Evolutionary conservation across 1,139 yeast genomes (phyloP).

Genomic region (Casaregolazyma lundiana): DNA sequence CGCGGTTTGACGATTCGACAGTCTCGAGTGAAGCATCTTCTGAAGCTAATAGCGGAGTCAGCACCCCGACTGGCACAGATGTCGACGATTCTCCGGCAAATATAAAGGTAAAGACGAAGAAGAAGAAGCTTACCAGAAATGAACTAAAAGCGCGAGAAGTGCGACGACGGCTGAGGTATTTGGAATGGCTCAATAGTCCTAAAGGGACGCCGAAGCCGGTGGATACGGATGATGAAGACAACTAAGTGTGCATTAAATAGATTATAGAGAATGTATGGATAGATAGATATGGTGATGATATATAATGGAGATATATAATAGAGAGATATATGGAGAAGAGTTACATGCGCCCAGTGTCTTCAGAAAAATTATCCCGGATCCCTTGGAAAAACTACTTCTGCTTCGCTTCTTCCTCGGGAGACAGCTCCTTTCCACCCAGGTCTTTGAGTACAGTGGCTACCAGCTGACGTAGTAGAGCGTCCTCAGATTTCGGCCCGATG

Average conservation of each 20-base stretch:
- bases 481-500: constrained; percentile 48
- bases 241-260: constrained; percentile 24
- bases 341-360: neutral
- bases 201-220: constrained; percentile 96
- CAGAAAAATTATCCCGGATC: neutral
- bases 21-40: constrained; percentile 33
- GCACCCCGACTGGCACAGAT: constrained; percentile 27
- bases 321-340: neutral
- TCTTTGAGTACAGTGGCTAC: constrained; percentile 45
- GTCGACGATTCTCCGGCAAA: constrained; percentile 82
- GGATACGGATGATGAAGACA: constrained; percentile 90
- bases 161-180: constrained; percentile 88
- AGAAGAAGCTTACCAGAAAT: constrained; percentile 95
- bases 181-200: constrained; percentile 93
- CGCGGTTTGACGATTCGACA: constrained; percentile 72
- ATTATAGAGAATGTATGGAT: constrained; percentile 6
- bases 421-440: constrained; percentile 52
- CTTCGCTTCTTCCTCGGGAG: constrained; percentile 48
- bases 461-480: constrained; percentile 39
- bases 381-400: constrained; percentile 1
- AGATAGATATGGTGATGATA: constrained; percentile 7
- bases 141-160: constrained; percentile 88
- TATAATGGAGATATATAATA: too few relatives aligned
- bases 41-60: constrained; percentile 23
- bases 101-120: constrained; percentile 74